A percentile compares a stretch with the other conserved stretches of the same genome.
Conservation (phyloP, 176 grass and related monocot genomes). For the Pontederia crassipes region DNA sequence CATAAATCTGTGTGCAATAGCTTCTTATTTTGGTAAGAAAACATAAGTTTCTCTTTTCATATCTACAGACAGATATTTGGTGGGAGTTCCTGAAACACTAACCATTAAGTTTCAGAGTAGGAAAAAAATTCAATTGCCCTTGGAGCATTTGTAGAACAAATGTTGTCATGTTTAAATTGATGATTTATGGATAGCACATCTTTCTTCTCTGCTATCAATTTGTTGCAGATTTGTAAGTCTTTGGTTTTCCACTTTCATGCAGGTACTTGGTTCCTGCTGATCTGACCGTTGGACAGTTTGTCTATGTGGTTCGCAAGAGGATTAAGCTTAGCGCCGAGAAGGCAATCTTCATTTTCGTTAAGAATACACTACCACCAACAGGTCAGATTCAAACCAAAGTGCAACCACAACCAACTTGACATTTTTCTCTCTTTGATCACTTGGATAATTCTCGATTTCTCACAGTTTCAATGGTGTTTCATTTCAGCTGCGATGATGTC, state of each 20-base stretch:
- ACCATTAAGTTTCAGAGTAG: not conserved
- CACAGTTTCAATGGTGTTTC: not conserved
- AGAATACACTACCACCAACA: constrained; percentile 85
- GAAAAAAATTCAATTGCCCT: not conserved
- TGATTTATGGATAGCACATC: not conserved
- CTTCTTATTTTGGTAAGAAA: too few species aligned
- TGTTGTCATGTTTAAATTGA: not conserved
- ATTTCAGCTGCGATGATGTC: constrained; percentile 86
- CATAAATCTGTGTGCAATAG: too few species aligned
- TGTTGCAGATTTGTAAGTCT: not conserved
- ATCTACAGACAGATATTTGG: too few species aligned
- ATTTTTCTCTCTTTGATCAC: not conserved
- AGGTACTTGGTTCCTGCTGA: constrained; percentile 96
- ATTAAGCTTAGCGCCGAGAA: constrained; percentile 98
- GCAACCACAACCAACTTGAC: not conserved
- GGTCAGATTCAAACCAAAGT: constrained; percentile 29
- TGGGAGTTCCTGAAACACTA: too few species aligned
- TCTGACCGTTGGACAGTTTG: constrained; percentile 88
- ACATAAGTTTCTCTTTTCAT: too few species aligned
- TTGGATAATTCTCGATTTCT: not conserved
- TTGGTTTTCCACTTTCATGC: constrained; percentile 11
- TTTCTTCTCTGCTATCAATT: not conserved
- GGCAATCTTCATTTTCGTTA: constrained; percentile 95
- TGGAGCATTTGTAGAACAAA: not conserved
- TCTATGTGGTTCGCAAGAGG: constrained; percentile 92